Conservation (phyloP, 1,284 basidiomycete species). For the Ustilago trichophora region DNA sequence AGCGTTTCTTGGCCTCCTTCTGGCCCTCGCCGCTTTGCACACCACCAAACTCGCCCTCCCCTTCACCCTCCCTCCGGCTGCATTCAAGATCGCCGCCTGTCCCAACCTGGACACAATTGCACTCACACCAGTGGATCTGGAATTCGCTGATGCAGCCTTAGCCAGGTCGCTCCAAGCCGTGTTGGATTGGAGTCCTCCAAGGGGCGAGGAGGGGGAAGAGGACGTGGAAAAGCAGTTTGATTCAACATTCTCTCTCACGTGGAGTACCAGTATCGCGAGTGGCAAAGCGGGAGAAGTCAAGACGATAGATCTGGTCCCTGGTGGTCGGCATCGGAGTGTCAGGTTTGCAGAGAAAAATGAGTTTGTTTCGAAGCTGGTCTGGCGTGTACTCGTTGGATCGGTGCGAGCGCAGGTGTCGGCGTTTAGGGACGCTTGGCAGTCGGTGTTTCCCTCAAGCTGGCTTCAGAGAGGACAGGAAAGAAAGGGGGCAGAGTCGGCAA, state of each 20-base stretch:
- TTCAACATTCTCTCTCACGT: constrained; percentile 34
- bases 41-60: constrained; percentile 43
- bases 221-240: constrained; percentile 24
- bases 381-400: constrained; percentile 26
- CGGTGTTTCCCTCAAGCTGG: constrained; percentile 19
- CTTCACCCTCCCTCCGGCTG: constrained; percentile 23
- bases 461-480: not conserved
- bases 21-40: constrained; percentile 49
- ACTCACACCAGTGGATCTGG: constrained; percentile 31
- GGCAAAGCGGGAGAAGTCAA: constrained; percentile 7
- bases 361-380: constrained; percentile 30
- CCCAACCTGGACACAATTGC: not conserved
- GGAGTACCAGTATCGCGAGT: constrained; percentile 27
- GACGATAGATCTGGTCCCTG: constrained; percentile 36
- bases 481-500: constrained; percentile 9
- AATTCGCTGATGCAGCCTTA: constrained; percentile 27
- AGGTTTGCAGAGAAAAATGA: constrained; percentile 15
- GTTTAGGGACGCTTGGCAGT: constrained; percentile 30
- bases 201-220: not conserved
- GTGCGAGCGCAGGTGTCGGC: constrained; percentile 21
- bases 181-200: constrained; percentile 20
- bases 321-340: constrained; percentile 33
- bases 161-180: constrained; percentile 32
- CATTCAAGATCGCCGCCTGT: constrained; percentile 28
- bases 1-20: constrained; percentile 39